Base-by-base conservation (phyloP, 805 yeast species). In the Teunomyces panamensis region DNA sequence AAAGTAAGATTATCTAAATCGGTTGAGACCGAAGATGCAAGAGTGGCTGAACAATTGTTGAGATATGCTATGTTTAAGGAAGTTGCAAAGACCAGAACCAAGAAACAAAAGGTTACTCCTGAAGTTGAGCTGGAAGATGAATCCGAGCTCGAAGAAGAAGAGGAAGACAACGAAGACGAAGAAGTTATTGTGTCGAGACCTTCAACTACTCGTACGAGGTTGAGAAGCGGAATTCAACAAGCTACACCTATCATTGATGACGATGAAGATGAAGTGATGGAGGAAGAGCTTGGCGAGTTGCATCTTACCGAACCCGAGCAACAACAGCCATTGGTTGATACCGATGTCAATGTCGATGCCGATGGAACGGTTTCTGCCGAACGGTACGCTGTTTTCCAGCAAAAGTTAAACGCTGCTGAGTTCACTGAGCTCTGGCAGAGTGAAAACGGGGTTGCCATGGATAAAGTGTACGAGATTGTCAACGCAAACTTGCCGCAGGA, bases 61-160 rank as follows among this genome's bases (percentile, higher is more conserved):
- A 79, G 96, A 59, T 94, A 80, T 64, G 92, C 98, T 0, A 72
- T 94, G 54, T 87, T 91, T 75, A 85, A 85, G 64, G 96, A 89
- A 63, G 80, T 81, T 5, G 67, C 77, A 30, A 64, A 65, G 59
- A 73, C 56, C 27, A 57, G 54, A 46, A 54, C 61, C 39, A 71
- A 69, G 63, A 62, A 66, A 48, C 64, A 62, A 46, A 64, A 52
- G 51, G 51, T 53, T 7, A 49, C 45, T 39, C 44, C 43, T 57
- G 33, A 49, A 42, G 46, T 60, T 52, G 53, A 59, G 48, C 63
- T 67, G 52, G 64, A 67, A 57, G 64, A 70, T 50, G 58, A 56
- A 20, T 20, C 24, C 24, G 24, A 20, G 10, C 57, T 55, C 37
- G 56, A 64, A 47, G 62, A 71, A 57, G 71, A 68, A 45, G 67